Evolutionary conservation across 2,329 filamentous ascomycete genomes (phyloP), one percentile per base, ranked within the genome.

Genomic region (Aspergillus latus): DNA sequence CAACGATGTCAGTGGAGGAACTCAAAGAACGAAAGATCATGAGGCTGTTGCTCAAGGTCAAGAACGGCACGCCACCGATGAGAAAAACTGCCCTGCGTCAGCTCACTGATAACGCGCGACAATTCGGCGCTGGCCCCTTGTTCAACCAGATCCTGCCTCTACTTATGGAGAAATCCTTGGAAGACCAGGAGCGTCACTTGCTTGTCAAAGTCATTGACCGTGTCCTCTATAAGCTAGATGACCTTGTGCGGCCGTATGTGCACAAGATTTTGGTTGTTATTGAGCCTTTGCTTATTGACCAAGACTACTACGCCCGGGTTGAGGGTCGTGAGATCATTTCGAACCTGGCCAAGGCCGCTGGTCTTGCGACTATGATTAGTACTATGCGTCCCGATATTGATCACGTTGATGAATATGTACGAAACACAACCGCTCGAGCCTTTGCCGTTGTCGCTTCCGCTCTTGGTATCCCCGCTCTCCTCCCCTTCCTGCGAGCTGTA

Each of bases 201-300:
- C 84, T 99, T 29, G 95, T 99, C 78, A 99, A 99, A 79, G 95
- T 99, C 67, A 97, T 99, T 68, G 95, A 99, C 72, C 89, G 94
- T 76, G 92, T 99, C 58, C 84, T 99, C 5, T 99, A 97, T 83
- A 99, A 99, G 78, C 85, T 99, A 26, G 94, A 97, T 71, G 94
- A 99, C 67, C 83, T 97, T 62, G 94, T 99, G 52, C 86, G 94
- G 40, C 94, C 94, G 21, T 99, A 93, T 62, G 93, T 96, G 13
- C 95, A 99, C 80, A 97, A 97, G 79, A 99, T 99, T 60, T 77
- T 99, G 56, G 94, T 99, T 52, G 94, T 99, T 70, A 99, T 99
- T 66, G 95, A 99, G 74, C 94, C 94, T n/a, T 81, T 99, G 49
- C 88, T 99, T 63, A 99, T 99, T 68, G 95, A 99, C 71, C 94